Conservation (phyloP, 2,329 filamentous ascomycete genomes). For the Chaetothyriales sp. region DNA sequence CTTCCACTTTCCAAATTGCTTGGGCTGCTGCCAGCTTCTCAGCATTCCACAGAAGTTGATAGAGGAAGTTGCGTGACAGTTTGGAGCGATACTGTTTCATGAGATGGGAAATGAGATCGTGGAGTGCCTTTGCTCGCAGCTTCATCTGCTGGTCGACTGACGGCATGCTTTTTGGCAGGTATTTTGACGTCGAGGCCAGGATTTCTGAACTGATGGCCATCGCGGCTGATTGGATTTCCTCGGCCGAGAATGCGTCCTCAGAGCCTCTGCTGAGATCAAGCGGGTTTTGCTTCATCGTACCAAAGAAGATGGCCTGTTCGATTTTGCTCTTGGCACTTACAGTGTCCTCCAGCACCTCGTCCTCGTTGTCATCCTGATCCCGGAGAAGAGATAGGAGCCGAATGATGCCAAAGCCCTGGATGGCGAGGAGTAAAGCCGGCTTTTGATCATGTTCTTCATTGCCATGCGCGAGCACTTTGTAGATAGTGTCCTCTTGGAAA, state of each 20-base stretch:
- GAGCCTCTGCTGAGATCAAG: slow-evolving; percentile 62
- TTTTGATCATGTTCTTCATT: slow-evolving; percentile 31
- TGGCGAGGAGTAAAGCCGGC: slow-evolving; percentile 37
- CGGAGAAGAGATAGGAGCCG: slow-evolving; percentile 21
- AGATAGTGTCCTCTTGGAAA: slow-evolving; percentile 43
- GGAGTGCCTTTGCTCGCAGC: slow-evolving; percentile 55
- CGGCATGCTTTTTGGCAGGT: slow-evolving; percentile 56
- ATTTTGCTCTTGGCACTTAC: slow-evolving; percentile 78
- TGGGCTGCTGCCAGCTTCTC: slow-evolving; percentile 75
- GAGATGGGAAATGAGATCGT: slow-evolving; percentile 59
- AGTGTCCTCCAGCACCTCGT: slow-evolving; percentile 35
- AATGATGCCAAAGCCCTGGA: slow-evolving; percentile 43
- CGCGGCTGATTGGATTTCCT: slow-evolving; percentile 63
- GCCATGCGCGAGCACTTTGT: slow-evolving; percentile 36
- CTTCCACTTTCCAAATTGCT: slow-evolving; percentile 66
- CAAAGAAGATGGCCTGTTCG: slow-evolving; percentile 90
- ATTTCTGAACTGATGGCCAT: slow-evolving; percentile 67
- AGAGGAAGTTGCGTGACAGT: slow-evolving; percentile 54
- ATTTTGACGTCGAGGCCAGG: slow-evolving; percentile 57
- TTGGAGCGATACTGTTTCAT: slow-evolving; percentile 46
- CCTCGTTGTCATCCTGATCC: slow-evolving; percentile 32
- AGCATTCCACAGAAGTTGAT: slow-evolving; percentile 73
- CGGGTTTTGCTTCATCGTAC: slow-evolving; percentile 66
- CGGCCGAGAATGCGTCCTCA: slow-evolving; percentile 49
- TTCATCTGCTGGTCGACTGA: slow-evolving; percentile 70